A percentile compares a stretch with the other conserved stretches of the same genome.
Conservation (phyloP, 352 stramenopile genomes). For the Phytopythium litorale region DNA sequence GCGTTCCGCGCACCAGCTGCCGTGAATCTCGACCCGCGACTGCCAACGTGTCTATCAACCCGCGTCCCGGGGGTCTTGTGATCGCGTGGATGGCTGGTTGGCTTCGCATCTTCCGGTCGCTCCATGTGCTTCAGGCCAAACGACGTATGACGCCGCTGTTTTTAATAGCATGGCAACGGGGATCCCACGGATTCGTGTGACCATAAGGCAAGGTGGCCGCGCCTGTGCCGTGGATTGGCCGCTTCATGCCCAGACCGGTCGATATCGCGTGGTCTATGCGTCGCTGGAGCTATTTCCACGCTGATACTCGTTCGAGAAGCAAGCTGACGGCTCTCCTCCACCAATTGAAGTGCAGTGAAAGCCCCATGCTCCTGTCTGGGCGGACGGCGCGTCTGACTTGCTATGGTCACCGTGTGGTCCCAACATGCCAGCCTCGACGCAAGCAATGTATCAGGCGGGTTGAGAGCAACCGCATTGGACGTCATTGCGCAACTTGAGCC, state of each 20-base stretch:
- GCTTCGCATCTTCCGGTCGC: background rate
- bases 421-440: background rate
- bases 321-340: background rate
- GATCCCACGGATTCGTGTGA: background rate
- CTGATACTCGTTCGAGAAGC: background rate
- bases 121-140: background rate
- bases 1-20: background rate
- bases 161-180: background rate
- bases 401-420: background rate
- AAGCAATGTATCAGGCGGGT: background rate
- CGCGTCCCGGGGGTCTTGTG: background rate
- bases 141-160: background rate
- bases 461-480: background rate
- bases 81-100: background rate
- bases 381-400: background rate
- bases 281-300: background rate
- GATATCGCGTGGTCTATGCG: background rate
- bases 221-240: background rate
- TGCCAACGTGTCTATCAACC: background rate
- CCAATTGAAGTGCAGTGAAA: background rate
- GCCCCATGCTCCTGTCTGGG: background rate
- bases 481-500: constrained; percentile 4
- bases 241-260: background rate
- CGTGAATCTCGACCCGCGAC: background rate
- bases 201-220: background rate